Conservation (phyloP, 2,329 filamentous ascomycete species). For the Verticillium klebahnii region DNA sequence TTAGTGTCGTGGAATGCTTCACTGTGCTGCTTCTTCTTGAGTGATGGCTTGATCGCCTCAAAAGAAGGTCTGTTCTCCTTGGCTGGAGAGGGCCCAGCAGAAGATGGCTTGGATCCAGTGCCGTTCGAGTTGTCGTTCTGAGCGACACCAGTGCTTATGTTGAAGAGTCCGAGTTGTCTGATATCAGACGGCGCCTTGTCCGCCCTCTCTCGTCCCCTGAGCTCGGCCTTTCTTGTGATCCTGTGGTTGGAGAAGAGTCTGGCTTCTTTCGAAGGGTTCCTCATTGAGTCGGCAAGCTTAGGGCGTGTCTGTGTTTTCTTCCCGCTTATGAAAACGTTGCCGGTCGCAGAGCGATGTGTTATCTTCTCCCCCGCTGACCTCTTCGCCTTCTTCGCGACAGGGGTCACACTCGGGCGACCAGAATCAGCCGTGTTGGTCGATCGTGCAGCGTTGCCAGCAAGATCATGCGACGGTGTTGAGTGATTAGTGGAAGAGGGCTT, state of each 20-base stretch:
- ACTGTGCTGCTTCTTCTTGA: neutral
- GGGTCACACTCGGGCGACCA: neutral
- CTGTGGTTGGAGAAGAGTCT: slow-evolving; percentile 35
- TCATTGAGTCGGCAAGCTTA: slow-evolving; percentile 31
- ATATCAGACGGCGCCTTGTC: slow-evolving; percentile 34
- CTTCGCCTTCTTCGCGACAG: neutral
- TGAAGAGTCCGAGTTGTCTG: slow-evolving; percentile 19
- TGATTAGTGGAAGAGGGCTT: slow-evolving; percentile 10
- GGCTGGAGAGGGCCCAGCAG: neutral
- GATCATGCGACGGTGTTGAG: neutral
- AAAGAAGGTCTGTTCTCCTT: neutral
- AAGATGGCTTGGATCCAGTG: neutral
- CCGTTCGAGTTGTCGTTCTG: neutral
- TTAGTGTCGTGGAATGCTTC: neutral
- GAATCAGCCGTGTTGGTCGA: slow-evolving; percentile 15
- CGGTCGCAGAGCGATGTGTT: neutral
- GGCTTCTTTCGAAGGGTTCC: slow-evolving; percentile 34
- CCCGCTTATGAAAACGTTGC: slow-evolving; percentile 43
- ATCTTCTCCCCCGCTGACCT: neutral
- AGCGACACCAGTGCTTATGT: slow-evolving; percentile 17
- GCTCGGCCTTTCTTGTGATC: slow-evolving; percentile 33
- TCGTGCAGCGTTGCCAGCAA: slow-evolving; percentile 14
- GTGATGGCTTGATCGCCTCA: neutral
- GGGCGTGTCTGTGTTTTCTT: slow-evolving; percentile 29
- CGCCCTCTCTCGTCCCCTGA: slow-evolving; percentile 36